Evolutionary conservation across 1,284 basidiomycete genomes (phyloP), one percentile per base, ranked within the genome.

Genomic region (Rhodotorula sp.): DNA sequence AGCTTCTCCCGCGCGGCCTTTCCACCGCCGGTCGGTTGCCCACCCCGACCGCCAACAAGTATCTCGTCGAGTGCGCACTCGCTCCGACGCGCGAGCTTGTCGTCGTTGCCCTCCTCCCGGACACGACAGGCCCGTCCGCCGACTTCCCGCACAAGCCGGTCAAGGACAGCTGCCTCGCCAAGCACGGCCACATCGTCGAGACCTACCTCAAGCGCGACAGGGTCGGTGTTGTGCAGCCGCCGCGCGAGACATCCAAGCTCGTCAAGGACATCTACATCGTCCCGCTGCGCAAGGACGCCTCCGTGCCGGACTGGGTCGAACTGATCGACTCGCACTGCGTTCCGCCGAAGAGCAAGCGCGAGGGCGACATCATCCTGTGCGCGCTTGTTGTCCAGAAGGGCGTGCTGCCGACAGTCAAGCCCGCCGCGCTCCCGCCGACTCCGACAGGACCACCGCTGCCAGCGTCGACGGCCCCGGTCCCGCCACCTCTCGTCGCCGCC

Each of bases 181-280:
- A 78, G 68, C 75, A 79, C 54, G 55, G 64, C n/a, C 76, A 77
- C 70, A 61, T 79, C 34, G 59, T 77, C 66, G 71, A 77, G 34
- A 67, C 72, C 42, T 78, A 78, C 65, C 53, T 72, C 45, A 68
- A 74, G 44, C 77, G 72, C 50, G 77, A 78, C 44, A 75, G 79
- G 13, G 69, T 76, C 56, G 79, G 79, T 23, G 79, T 80, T 42
- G 71, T 77, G 25, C 71, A 74, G n/a, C 74, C 77, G 19, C 58
- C 72, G 25, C 66, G 71, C 42, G 73, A 74, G 66, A 54, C 77
- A 10, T 70, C 68, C 49, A 64, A 68, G 27, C 52, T 74, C 57
- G 91, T 92, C 45, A 89, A 90, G 74, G 94, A 97, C 80, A 82
- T 96, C 48, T 97, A 97, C 79, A 86, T 96, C 70, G 86, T 96